Evolutionary conservation across 202 grass and related monocot genomes (phyloP), one percentile per base, ranked within the genome.

Genomic region (Musa balbisiana): DNA sequence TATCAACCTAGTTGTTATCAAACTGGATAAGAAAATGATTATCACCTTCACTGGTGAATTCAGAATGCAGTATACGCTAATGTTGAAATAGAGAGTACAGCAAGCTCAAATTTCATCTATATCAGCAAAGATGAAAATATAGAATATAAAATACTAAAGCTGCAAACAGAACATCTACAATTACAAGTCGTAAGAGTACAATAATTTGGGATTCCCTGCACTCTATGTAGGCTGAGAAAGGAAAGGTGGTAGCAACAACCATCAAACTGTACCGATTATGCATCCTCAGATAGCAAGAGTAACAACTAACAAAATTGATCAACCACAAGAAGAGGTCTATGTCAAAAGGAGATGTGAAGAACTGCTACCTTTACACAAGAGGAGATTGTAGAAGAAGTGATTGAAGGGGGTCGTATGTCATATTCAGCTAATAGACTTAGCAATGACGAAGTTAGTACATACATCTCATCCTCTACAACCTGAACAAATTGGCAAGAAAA

Each of bases 381-480:
- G 24, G 87, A 86, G 79, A 98, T 87, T 62, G 91, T 83, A 49
- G 87, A 92, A 83, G 91, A 87, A 82, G 87, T 88, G 82, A 94
- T 81, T 73, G 86, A 77, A 85, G 89, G 87, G 52, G 95, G 89
- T 26, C 83, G 87, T 25, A 99, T 74, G 86, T 87, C 81, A 64
- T 90, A 87, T 76, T 99, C 91, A 43, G 78, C 87, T 85, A 99
- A 79, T 74, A 99, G 83, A 67, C 83, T 86, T 80, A 99, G 86
- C 89, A 99, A 92, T 25, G 89, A 99, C 65, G 91, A 94, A 83
- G 89, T 99, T 81, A 92, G 91, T 79, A 83, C 74, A 76, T 89
- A 94, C 73, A 94, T 69, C 79, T 99, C 95, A 81, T 90, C 91
- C 85, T 94, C 95, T 76, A 82, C 87, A 89, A 23, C 77, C 95